Evolutionary conservation across 2,329 filamentous ascomycete genomes (phyloP).

Genomic region (Aspergillus viridinutans): DNA sequence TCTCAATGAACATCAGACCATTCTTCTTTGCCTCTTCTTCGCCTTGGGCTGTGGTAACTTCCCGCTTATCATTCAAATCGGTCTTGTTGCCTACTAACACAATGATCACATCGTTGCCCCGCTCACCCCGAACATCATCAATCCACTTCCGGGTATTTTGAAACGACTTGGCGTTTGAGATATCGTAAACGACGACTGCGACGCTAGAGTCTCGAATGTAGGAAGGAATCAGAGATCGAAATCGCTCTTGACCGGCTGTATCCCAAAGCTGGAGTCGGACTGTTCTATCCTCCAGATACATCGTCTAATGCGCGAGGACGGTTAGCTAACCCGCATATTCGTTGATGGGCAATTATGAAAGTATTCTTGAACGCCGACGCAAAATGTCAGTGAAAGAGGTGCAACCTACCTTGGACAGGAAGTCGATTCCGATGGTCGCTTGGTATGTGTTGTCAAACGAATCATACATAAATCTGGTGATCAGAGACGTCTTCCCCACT

Average conservation of each 20-base stretch:
- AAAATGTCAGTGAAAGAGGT: not conserved
- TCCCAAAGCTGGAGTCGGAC: constrained; percentile 98
- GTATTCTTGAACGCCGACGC: constrained; percentile 1
- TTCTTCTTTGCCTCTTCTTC: constrained; percentile 98
- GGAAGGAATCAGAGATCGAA: constrained; percentile 92
- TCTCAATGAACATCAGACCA: constrained; percentile 98
- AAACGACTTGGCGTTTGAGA: constrained; percentile 95
- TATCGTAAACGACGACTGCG: constrained; percentile 97
- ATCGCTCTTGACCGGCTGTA: constrained; percentile 94
- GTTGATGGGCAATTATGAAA: not conserved
- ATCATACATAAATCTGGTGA: constrained; percentile 99
- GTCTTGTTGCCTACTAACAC: constrained; percentile 99
- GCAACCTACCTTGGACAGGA: constrained; percentile 80
- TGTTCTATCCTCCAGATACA: constrained; percentile 98
- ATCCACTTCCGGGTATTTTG: constrained; percentile 99
- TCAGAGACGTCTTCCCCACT: constrained; percentile 98
- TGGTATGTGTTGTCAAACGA: constrained; percentile 99
- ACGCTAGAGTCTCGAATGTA: constrained; percentile 98
- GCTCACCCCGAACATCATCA: constrained; percentile 92
- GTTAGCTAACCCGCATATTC: constrained; percentile 1
- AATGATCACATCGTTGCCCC: constrained; percentile 98
- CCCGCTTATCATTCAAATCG: constrained; percentile 94
- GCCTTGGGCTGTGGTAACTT: constrained; percentile 92
- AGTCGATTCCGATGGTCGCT: constrained; percentile 98
- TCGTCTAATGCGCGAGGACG: constrained; percentile 59